phyloP scores from a whole-genome alignment of 441 rosid genomes.

The Lepidium campestre region DNA sequence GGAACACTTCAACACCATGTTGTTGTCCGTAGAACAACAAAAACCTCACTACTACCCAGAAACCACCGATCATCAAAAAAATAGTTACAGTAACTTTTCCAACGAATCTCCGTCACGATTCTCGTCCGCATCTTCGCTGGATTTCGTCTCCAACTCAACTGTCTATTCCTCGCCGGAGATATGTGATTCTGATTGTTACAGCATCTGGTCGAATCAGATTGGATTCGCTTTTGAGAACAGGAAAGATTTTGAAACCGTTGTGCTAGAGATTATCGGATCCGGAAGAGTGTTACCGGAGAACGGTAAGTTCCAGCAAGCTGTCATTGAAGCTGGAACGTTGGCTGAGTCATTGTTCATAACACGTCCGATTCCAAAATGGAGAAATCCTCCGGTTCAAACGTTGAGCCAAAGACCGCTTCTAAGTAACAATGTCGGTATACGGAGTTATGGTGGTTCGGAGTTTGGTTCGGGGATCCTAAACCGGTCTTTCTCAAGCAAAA shows the following conservation, averaged over 20 bases:
- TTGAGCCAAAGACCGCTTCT: slow-evolving; percentile 6
- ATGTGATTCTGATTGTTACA: background rate
- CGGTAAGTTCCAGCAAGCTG: slow-evolving; percentile 34
- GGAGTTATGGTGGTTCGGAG: slow-evolving; percentile 7
- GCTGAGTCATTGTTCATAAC: slow-evolving; percentile 24
- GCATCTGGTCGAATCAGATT: background rate
- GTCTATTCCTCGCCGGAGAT: background rate
- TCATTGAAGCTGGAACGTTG: slow-evolving; percentile 24
- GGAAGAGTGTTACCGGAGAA: slow-evolving; percentile 30
- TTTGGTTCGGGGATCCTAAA: slow-evolving; percentile 7
- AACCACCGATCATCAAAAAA: background rate
- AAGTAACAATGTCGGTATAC: background rate
- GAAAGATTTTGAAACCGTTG: slow-evolving; percentile 15
- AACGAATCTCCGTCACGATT: background rate
- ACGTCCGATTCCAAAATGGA: slow-evolving; percentile 33
- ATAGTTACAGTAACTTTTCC: background rate
- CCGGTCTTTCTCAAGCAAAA: slow-evolving; percentile 14
- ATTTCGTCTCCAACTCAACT: background rate
- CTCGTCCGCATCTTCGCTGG: background rate
- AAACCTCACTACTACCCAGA: background rate
- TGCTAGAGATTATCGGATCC: slow-evolving; percentile 8
- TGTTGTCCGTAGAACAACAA: background rate
- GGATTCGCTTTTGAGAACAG: background rate
- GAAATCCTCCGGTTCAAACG: slow-evolving; percentile 26
- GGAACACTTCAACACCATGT: background rate